Evolutionary conservation across 306 rosid genomes (phyloP).

Genomic region (Arachis hypogaea): DNA sequence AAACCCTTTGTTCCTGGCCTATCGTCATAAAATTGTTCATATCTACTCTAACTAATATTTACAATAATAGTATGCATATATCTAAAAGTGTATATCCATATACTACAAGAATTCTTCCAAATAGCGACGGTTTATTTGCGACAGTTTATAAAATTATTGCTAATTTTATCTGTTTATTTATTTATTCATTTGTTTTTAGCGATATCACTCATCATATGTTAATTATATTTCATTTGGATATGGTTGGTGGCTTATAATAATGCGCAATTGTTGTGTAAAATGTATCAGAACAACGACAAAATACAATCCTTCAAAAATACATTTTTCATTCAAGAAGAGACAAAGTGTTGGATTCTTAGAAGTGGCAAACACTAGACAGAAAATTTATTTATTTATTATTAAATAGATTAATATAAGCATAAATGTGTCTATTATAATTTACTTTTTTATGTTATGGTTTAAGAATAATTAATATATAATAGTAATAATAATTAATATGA

Average conservation of each 20-base stretch:
- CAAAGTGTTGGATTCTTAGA: not conserved
- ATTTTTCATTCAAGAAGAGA: not conserved
- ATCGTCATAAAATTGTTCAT: slow-evolving; percentile 1
- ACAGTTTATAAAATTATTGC: too few relatives aligned
- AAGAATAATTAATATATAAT: too few relatives aligned
- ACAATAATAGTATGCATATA: not conserved
- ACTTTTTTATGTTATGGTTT: too few relatives aligned
- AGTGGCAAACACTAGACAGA: not conserved
- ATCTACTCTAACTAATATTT: not conserved
- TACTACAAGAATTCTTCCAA: too few relatives aligned
- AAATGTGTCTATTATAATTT: too few relatives aligned
- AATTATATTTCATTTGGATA: not conserved
- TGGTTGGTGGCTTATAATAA: not conserved
- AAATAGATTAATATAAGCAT: too few relatives aligned
- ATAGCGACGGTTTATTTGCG: too few relatives aligned
- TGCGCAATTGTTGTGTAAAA: not conserved
- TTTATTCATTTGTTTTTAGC: too few relatives aligned
- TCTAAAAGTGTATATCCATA: not conserved
- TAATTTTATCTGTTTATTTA: too few relatives aligned
- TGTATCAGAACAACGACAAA: not conserved
- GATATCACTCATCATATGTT: not conserved
- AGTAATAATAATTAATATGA: too few relatives aligned
- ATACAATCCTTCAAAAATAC: not conserved
- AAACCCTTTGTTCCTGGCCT: not conserved
- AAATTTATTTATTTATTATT: too few relatives aligned